Percentiles rank a stretch among this genome's conserved stretches.
phyloP scores from a whole-genome alignment of 2,329 filamentous ascomycete genomes.

The Fusarium sp. region DNA sequence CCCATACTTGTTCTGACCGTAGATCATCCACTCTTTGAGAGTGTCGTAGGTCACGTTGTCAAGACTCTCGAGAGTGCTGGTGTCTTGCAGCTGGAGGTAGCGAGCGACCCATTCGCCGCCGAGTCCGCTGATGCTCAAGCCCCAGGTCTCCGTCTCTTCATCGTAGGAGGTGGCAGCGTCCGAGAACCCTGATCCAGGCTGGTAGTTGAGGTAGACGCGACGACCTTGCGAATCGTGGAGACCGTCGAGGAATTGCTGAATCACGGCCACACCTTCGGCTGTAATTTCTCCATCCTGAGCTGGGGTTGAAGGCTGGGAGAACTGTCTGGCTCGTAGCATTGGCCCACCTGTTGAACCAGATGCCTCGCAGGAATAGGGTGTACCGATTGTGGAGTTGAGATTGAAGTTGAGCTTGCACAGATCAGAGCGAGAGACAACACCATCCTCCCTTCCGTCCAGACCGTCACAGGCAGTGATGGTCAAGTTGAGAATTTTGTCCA shows the following conservation, averaged over 20 bases:
- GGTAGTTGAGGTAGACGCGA: conserved; percentile 52
- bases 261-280: conserved; percentile 49
- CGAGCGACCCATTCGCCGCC: conserved; percentile 54
- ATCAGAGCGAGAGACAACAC: conserved; percentile 2
- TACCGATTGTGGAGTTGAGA: conserved; percentile 44
- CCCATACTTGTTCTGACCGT: conserved; percentile 59
- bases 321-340: conserved; percentile 25
- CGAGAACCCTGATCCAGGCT: conserved; percentile 47
- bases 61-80: conserved; percentile 56
- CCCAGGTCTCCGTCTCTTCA: conserved; percentile 48
- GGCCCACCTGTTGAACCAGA: not conserved
- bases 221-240: conserved; percentile 48
- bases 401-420: conserved; percentile 17
- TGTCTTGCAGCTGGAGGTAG: conserved; percentile 55
- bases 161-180: conserved; percentile 50
- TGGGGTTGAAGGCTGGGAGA: conserved; percentile 30
- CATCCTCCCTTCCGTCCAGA: conserved; percentile 10
- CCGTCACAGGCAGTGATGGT: conserved; percentile 37
- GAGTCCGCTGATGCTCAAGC: conserved; percentile 46
- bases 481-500: conserved; percentile 64
- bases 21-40: conserved; percentile 65
- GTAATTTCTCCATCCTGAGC: conserved; percentile 50
- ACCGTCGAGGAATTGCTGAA: conserved; percentile 50
- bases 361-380: conserved; percentile 49
- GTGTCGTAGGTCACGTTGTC: conserved; percentile 66